Base-by-base conservation (phyloP, 2,329 filamentous ascomycete genomes). In the Colletotrichum navitas region DNA sequence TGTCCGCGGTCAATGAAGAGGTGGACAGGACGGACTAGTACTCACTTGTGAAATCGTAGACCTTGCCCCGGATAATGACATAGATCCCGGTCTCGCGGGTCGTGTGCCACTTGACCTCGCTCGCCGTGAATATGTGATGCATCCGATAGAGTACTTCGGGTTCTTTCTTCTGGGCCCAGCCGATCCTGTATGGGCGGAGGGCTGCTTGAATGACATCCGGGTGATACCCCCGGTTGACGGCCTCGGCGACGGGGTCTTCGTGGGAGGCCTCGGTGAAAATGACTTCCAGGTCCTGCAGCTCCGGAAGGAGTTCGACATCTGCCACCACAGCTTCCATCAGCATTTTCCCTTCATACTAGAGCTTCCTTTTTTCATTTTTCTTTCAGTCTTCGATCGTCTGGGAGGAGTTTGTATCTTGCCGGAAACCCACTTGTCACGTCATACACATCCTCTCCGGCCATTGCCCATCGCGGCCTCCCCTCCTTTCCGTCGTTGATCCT, bases 51-150 rank as follows among this genome's bases (percentile, higher is more conserved):
- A 63, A 29, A n/a, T 63, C 34, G 18, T 51, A 63, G 2, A 67
- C 65, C 5, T n/a, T 1, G 16, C 18, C 14, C 10, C n/a, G 36
- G 36, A 67, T 54, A 26, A 67, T 45, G n/a, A 32, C 39, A 21
- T 63, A 52, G 18, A 67, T 39, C 0, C 56, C 65, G 16, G 55
- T 41, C 34, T 67, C 65, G 47, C 34, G n/a, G 11, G 26, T 26
- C n/a, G 32, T 43, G 24, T 62, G 55, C 58, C 56, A 39, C 11
- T 32, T 61, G 26, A 67, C 65, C 4, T 67, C 65, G 18, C 24
- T 51, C 8, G 5, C 21, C 2, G 56, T 67, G 45, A 67, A 67
- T 8, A 26, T 18, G 24, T 41, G 14, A 14, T n/a, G 34, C 5
- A 1, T 8, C 12, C 16, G 45, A 4, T 4, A 1, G 18, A 1